Evolutionary conservation across 805 yeast species (phyloP).

Genomic region (Ogataea wickerhamii): DNA sequence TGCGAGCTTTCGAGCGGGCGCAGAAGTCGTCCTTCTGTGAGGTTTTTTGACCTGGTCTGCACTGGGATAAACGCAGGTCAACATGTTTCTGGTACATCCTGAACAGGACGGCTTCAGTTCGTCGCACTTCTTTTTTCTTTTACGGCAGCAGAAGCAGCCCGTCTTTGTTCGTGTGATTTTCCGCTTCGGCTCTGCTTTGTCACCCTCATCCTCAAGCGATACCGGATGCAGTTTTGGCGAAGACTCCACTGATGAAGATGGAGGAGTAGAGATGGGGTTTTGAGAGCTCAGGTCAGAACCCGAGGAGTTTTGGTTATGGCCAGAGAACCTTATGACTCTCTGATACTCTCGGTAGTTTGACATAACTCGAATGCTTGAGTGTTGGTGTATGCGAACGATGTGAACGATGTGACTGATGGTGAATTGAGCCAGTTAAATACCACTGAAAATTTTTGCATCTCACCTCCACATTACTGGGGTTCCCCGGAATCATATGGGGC

Average conservation of each 20-base stretch:
- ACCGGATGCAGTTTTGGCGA: conserved; percentile 18
- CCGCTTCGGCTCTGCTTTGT: conserved; percentile 11
- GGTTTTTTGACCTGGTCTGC: conserved; percentile 18
- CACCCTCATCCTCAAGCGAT: conserved; percentile 2
- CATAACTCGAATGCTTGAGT: conserved; percentile 21
- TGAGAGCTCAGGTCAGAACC: neutral
- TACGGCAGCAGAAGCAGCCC: conserved; percentile 38
- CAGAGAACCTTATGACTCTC: conserved; percentile 26
- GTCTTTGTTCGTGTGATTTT: conserved; percentile 36
- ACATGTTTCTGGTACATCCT: conserved; percentile 33
- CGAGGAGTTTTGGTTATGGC: too few species aligned
- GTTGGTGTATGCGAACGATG: too few species aligned
- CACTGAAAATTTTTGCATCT: neutral
- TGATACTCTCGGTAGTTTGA: conserved; percentile 33
- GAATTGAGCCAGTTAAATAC: neutral
- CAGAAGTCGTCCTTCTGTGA: conserved; percentile 6
- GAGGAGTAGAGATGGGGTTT: conserved; percentile 17
- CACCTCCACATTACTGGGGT: neutral
- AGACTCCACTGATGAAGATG: conserved; percentile 20
- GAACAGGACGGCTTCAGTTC: conserved; percentile 34
- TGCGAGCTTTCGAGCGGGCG: too few species aligned
- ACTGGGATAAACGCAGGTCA: conserved; percentile 34
- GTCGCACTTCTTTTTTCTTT: conserved; percentile 38
- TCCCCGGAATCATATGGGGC: neutral
- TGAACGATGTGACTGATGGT: too few species aligned